Conservation (phyloP, 345 rosid genomes). For the Hibiscus trionum region DNA sequence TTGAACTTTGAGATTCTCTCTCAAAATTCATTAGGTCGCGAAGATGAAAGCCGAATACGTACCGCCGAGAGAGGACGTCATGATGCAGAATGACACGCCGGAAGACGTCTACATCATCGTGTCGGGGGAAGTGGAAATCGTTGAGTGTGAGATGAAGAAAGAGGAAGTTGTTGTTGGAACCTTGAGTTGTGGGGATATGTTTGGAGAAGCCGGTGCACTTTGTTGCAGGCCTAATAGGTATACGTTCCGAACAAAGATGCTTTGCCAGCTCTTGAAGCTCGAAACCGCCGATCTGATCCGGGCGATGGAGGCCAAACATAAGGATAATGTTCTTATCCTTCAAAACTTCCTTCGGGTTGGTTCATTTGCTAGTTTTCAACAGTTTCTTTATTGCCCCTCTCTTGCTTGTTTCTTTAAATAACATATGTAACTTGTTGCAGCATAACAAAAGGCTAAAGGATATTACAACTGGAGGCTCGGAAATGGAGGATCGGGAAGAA, state of each 20-base stretch:
- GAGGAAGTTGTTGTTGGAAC: slow-evolving; percentile 46
- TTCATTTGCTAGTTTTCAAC: background rate
- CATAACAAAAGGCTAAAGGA: slow-evolving; percentile 53
- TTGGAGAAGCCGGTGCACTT: slow-evolving; percentile 87
- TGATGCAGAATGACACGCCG: slow-evolving; percentile 73
- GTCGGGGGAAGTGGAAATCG: slow-evolving; percentile 74
- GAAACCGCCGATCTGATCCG: slow-evolving; percentile 51
- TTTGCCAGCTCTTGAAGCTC: slow-evolving; percentile 71
- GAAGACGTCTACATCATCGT: slow-evolving; percentile 83
- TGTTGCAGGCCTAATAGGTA: slow-evolving; percentile 63
- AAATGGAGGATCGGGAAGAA: slow-evolving; percentile 36
- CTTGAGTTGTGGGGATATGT: slow-evolving; percentile 56
- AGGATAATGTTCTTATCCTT: slow-evolving; percentile 54
- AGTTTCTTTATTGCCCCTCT: background rate
- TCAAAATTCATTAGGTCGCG: slow-evolving; percentile 38
- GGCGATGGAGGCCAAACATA: slow-evolving; percentile 57
- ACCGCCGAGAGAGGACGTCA: slow-evolving; percentile 55
- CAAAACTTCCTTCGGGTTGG: slow-evolving; percentile 65
- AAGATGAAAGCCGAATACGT: slow-evolving; percentile 86
- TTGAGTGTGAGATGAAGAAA: slow-evolving; percentile 43
- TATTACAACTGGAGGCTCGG: slow-evolving; percentile 36
- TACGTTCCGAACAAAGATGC: slow-evolving; percentile 64
- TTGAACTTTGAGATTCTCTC: background rate
- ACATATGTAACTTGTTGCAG: slow-evolving; percentile 23
- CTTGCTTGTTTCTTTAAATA: background rate